Evolutionary conservation across 352 stramenopile genomes (phyloP).

Genomic region (Pythium aquatile): DNA sequence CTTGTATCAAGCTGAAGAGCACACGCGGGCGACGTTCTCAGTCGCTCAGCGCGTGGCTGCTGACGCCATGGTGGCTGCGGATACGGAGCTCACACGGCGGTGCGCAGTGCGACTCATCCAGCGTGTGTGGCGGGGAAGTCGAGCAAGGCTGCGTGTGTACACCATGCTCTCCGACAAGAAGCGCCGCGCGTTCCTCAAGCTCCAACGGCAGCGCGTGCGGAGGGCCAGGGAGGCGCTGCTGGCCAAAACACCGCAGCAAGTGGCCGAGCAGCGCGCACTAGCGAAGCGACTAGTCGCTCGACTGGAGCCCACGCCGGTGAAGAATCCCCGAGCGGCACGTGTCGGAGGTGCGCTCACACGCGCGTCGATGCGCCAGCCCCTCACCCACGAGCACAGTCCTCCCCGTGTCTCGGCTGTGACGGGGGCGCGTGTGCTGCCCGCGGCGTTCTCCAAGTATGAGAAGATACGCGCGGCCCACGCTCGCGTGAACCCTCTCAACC

Average conservation of each 20-base stretch:
- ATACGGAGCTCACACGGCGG: conserved; percentile 17
- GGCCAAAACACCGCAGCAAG: conserved; percentile 19
- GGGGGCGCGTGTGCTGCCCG: conserved; percentile 35
- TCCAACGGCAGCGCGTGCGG: conserved; percentile 36
- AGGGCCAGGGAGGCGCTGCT: conserved; percentile 36
- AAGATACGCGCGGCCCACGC: conserved; percentile 38
- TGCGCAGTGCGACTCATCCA: conserved; percentile 42
- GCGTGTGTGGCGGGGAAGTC: conserved; percentile 55
- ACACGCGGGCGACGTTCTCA: neutral
- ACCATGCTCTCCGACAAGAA: conserved; percentile 28
- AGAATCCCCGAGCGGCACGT: neutral
- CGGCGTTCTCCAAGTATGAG: conserved; percentile 50
- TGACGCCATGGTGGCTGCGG: neutral
- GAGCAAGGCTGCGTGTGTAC: conserved; percentile 29
- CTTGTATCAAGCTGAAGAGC: neutral
- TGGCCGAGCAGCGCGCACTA: conserved; percentile 18
- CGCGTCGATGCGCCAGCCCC: conserved; percentile 35
- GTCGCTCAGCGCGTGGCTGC: neutral
- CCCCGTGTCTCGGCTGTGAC: conserved; percentile 32
- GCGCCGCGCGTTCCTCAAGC: conserved; percentile 24
- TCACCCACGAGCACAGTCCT: conserved; percentile 30
- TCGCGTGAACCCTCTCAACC: conserved; percentile 50
- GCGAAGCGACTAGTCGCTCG: conserved; percentile 32
- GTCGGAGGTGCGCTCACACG: conserved; percentile 15
- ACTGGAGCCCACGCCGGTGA: conserved; percentile 14